Evolutionary conservation across 2,329 filamentous ascomycete genomes (phyloP), one percentile per base, ranked within the genome.

Genomic region (Colletotrichum sp.): DNA sequence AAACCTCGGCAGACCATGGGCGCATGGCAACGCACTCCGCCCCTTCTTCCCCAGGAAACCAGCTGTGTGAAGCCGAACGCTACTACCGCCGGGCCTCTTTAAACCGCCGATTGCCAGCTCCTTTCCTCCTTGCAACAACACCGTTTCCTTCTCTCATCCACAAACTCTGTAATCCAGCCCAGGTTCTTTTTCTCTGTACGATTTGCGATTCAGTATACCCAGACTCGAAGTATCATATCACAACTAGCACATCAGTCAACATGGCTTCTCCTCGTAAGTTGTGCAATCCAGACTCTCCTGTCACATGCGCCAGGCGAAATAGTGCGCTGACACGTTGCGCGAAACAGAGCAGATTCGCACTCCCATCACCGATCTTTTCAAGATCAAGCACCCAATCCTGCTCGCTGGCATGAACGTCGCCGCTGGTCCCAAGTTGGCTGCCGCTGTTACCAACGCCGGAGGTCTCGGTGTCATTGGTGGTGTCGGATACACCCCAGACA

Each of bases 331-430:
- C 81, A 78, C 76, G 68, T 75, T 71, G 71, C 61, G 58, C 66
- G 34, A 61, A 66, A 52, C 85, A 96, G 95, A 97, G 89, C 91
- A 95, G 89, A 94, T 99, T 86, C 95, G 95, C 83, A 99, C 97
- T 70, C 93, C 95, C 79, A 90, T 96, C 82, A 99, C 97, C 80
- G 96, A 98, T 91, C 94, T 98, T 79, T 94, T 99, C 88, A 95
- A 95, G 90, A 98, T 99, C 91, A 95, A 98, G 86, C 97, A 99
- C 88, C 97, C 97, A 75, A 90, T 99, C 84, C 89, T 99, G 82
- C 93, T 99, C 77, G 97, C 97, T 81, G 97, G 97, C 85, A 99
- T 99, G 97, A 98, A 99, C 90, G 97, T 98, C 78, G 97, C 97
- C 73, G 97, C 97, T 76, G 97, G 97, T 66, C 97, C 97, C 71